These are phyloP conservation scores for Cyclotella atomus DNA, from an alignment of 108 stramenopile species.

Conservation along the genomic window DNA sequence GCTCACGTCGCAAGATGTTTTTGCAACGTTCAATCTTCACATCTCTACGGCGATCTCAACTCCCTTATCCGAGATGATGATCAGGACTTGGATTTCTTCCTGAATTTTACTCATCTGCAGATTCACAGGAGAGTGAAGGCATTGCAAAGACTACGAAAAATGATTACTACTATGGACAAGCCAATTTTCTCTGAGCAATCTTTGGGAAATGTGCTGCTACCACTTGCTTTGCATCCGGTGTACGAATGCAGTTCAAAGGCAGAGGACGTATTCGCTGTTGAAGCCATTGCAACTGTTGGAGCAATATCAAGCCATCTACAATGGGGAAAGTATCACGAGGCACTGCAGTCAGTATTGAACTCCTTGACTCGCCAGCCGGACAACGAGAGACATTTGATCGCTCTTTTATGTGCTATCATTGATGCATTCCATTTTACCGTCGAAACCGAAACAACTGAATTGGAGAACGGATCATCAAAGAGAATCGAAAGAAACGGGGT, in stretches of 20 bases:
- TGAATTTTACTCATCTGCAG: constrained; percentile 94
- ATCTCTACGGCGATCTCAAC: constrained; percentile 81
- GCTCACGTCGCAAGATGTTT: constrained; percentile 64
- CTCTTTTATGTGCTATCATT: constrained; percentile 76
- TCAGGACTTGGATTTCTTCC: constrained; percentile 93
- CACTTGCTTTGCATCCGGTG: constrained; percentile 83
- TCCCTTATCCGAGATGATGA: constrained; percentile 75
- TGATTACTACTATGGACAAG: constrained; percentile 31
- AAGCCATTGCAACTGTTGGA: constrained; percentile 82
- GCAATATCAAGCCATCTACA: constrained; percentile 73
- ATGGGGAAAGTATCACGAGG: constrained; percentile 85
- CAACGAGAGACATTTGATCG: constrained; percentile 79
- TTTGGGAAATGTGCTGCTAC: constrained; percentile 80
- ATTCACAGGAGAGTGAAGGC: constrained; percentile 91
- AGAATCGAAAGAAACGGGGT: constrained; percentile 42
- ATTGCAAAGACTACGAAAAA: constrained; percentile 74
- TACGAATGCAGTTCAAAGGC: constrained; percentile 81
- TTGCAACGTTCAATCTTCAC: constrained; percentile 32
- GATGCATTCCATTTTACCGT: constrained; percentile 89
- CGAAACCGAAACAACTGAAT: constrained; percentile 21
- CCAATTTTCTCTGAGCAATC: constrained; percentile 61
- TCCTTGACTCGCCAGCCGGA: constrained; percentile 75
- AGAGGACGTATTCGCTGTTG: constrained; percentile 74
- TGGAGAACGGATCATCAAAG: constrained; percentile 2
- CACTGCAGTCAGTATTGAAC: constrained; percentile 67